A percentile compares a stretch with the other conserved stretches of the same genome.
These are phyloP conservation scores for Clitopilus hobsonii DNA, from an alignment of 768 basidiomycete species.

Conservation along the genomic window DNA sequence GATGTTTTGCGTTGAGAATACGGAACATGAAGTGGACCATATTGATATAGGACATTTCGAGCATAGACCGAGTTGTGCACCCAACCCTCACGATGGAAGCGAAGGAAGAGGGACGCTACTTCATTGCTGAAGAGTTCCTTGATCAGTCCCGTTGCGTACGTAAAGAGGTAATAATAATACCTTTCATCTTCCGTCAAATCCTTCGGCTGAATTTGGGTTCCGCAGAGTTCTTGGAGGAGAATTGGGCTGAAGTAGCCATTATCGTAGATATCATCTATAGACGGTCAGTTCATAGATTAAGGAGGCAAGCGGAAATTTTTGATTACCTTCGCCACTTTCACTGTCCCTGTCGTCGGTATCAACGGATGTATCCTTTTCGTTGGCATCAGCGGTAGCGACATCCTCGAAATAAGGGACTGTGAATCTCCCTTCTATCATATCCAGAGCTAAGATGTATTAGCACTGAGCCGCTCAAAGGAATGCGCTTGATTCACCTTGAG, in stretches of 20 bases:
- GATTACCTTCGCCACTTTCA: too few relatives aligned
- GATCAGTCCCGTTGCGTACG: not conserved
- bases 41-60: slow-evolving; percentile 34
- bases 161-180: slow-evolving; percentile 16
- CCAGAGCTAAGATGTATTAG: too few relatives aligned
- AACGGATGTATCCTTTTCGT: too few relatives aligned
- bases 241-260: slow-evolving; percentile 32
- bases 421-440: too few relatives aligned
- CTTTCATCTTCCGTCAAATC: slow-evolving; percentile 31
- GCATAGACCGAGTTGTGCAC: slow-evolving; percentile 28
- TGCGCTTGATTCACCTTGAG: too few relatives aligned
- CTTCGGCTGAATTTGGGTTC: slow-evolving; percentile 19
- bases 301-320: too few relatives aligned
- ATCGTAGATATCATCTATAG: not conserved
- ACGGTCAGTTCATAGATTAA: too few relatives aligned
- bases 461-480: too few relatives aligned
- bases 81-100: slow-evolving; percentile 32
- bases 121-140: slow-evolving; percentile 24
- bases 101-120: slow-evolving; percentile 31
- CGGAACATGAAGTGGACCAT: slow-evolving; percentile 22
- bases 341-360: too few relatives aligned
- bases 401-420: too few relatives aligned
- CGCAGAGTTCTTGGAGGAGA: slow-evolving; percentile 40
- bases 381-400: too few relatives aligned
- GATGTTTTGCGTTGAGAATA: not conserved